These are phyloP conservation scores for Monosporascus sp. DNA, from an alignment of 2,329 filamentous ascomycete genomes.

Conservation along the genomic window DNA sequence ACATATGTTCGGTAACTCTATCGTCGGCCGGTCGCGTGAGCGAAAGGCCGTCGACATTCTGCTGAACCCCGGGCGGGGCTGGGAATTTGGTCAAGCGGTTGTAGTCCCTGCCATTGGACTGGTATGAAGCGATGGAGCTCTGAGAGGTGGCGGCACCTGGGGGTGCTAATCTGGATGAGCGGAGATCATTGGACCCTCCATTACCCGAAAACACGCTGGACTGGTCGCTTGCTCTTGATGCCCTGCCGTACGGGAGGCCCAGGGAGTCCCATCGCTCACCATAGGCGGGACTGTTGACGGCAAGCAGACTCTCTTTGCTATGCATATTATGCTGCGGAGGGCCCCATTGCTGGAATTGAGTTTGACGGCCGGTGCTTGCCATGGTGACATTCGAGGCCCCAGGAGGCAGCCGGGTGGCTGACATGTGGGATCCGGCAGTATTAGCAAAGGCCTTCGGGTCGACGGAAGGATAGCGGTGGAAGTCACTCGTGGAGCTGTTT, in stretches of 20 bases:
- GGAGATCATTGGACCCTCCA: conserved; percentile 38
- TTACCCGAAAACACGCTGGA: conserved; percentile 54
- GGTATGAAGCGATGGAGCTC: conserved; percentile 45
- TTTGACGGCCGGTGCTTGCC: conserved; percentile 64
- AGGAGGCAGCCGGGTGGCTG: conserved; percentile 56
- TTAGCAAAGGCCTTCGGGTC: conserved; percentile 47
- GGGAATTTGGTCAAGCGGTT: conserved; percentile 54
- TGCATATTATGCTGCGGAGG: conserved; percentile 23
- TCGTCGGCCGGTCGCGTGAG: conserved; percentile 75
- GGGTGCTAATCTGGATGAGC: conserved; percentile 46
- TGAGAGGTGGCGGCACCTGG: conserved; percentile 52
- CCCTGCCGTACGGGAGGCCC: conserved; percentile 18
- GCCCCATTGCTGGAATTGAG: conserved; percentile 77
- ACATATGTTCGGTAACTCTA: conserved; percentile 82
- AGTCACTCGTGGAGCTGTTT: conserved; percentile 72
- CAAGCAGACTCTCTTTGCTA: conserved; percentile 50
- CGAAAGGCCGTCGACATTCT: conserved; percentile 46
- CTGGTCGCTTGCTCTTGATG: conserved; percentile 39
- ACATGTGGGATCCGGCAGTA: conserved; percentile 50
- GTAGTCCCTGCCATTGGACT: conserved; percentile 48
- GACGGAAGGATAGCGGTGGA: conserved; percentile 81
- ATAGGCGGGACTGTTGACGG: conserved; percentile 41
- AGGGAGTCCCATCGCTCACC: conserved; percentile 59
- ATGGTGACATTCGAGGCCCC: conserved; percentile 61
- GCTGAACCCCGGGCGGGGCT: conserved; percentile 25